These are phyloP conservation scores for Eutrema salsugineum DNA, from an alignment of 441 rosid species.

Conservation along the genomic window DNA sequence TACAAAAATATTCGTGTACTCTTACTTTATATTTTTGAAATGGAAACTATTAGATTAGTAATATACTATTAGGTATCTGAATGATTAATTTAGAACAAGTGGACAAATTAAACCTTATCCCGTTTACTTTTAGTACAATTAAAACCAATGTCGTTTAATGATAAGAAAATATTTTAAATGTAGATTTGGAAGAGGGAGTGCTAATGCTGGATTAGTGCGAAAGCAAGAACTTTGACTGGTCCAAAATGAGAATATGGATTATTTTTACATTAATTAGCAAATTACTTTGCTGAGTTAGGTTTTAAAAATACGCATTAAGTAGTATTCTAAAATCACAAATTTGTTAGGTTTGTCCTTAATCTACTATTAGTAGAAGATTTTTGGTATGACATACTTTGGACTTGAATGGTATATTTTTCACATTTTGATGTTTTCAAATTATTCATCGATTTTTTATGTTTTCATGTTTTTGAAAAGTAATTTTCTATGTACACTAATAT, in stretches of 20 bases:
- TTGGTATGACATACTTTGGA: no score
- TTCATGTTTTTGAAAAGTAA: no score
- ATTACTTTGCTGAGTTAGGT: slow-evolving; percentile 1
- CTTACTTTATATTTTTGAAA: neutral
- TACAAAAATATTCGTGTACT: slow-evolving; percentile 19
- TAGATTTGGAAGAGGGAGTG: slow-evolving; percentile 2
- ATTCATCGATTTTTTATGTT: no score
- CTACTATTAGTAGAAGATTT: no score
- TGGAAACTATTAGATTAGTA: slow-evolving; percentile 5
- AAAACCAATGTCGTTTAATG: slow-evolving; percentile 6
- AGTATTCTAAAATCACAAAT: neutral
- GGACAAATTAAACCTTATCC: slow-evolving; percentile 23
- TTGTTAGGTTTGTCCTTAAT: no score
- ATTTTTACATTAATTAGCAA: neutral
- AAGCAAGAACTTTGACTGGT: slow-evolving; percentile 28
- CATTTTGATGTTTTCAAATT: no score
- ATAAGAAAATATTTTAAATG: neutral
- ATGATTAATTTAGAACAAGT: slow-evolving; percentile 20
- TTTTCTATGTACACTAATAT: no score
- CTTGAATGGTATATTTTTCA: no score
- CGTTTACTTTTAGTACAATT: slow-evolving; percentile 26
- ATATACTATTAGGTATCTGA: neutral
- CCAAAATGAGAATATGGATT: slow-evolving; percentile 11
- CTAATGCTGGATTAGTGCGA: slow-evolving; percentile 27
- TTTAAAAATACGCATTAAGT: neutral